Conservation (phyloP, 129 eudicot species). For the Tanacetum coccineum region DNA sequence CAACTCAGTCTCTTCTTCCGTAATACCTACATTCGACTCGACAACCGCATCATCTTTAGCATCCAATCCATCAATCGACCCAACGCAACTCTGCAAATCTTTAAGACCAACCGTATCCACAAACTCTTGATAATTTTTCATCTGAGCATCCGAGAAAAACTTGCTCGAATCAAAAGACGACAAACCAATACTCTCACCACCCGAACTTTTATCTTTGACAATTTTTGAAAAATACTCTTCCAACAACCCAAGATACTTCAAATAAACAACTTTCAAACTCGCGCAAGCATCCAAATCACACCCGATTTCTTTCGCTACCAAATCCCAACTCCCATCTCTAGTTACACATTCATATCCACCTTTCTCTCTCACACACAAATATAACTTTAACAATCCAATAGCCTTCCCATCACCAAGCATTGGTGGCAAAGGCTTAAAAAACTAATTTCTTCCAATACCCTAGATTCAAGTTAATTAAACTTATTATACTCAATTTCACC, state of each 20-base stretch:
- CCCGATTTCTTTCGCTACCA: conserved; percentile 49
- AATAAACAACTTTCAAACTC: conserved; percentile 52
- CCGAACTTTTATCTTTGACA: conserved; percentile 28
- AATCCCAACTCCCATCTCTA: conserved; percentile 40
- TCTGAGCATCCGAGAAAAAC: conserved; percentile 26
- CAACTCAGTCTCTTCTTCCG: conserved; percentile 31
- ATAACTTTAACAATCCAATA: conserved; percentile 58
- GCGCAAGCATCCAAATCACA: conserved; percentile 27
- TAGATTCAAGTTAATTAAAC: conserved; percentile 37
- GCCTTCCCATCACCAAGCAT: conserved; percentile 58
- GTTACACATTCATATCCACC: conserved; percentile 57
- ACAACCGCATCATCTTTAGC: conserved; percentile 24
- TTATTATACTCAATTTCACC: conserved; percentile 16
- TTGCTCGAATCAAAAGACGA: conserved; percentile 18
- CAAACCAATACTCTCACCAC: conserved; percentile 29
- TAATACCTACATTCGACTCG: conserved; percentile 19
- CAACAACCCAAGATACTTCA: conserved; percentile 48
- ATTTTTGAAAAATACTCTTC: conserved; percentile 40
- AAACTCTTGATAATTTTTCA: conserved; percentile 28
- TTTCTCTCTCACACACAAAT: conserved; percentile 45
- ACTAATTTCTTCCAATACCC: conserved; percentile 31
- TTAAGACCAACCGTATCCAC: conserved; percentile 12
- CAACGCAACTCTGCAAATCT: conserved; percentile 25
- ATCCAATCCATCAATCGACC: conserved; percentile 26
- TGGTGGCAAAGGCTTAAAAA: conserved; percentile 54